A percentile compares a stretch with the other conserved stretches of the same genome.
Conservation (phyloP, 2,329 filamentous ascomycete species). For the Epichloe sylvatica region DNA sequence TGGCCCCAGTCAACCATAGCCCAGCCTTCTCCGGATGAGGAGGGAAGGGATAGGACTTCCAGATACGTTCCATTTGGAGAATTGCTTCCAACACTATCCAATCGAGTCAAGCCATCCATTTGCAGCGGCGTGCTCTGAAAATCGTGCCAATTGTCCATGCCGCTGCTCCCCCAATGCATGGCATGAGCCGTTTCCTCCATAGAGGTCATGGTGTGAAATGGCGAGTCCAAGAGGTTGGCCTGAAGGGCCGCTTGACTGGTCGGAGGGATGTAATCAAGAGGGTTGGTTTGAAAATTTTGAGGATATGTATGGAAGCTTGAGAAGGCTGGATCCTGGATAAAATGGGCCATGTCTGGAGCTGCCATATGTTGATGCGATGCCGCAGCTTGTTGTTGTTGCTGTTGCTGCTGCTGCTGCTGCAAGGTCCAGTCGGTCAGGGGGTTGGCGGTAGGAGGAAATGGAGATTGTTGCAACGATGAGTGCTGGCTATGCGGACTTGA, state of each 20-base stretch:
- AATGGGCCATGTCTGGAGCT: conserved; percentile 34
- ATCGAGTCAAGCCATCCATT: conserved; percentile 32
- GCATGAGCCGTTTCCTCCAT: conserved; percentile 41
- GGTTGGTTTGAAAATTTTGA: conserved; percentile 37
- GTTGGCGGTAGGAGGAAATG: conserved; percentile 38
- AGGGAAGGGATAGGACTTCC: conserved; percentile 70
- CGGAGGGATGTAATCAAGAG: conserved; percentile 47
- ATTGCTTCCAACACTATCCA: conserved; percentile 30
- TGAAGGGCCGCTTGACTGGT: conserved; percentile 51
- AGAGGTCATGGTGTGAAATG: conserved; percentile 45
- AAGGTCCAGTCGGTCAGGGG: conserved; percentile 48
- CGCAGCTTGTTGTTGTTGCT: conserved; percentile 18
- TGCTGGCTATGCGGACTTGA: conserved; percentile 40
- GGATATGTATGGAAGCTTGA: conserved; percentile 41
- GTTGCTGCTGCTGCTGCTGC: conserved; percentile 37
- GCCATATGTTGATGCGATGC: conserved; percentile 24
- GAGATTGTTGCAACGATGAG: conserved; percentile 37
- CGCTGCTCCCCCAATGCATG: conserved; percentile 44
- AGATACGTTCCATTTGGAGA: conserved; percentile 46
- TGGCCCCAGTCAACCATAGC: conserved; percentile 63
- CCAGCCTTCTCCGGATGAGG: conserved; percentile 81
- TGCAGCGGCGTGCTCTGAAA: conserved; percentile 47
- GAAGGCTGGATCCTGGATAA: conserved; percentile 43
- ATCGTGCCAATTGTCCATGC: conserved; percentile 67
- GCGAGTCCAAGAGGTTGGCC: conserved; percentile 47